A percentile compares a stretch with the other conserved stretches of the same genome.
These are phyloP conservation scores for Aspergillus egyptiacus DNA, from an alignment of 495 filamentous ascomycete genomes.

Conservation along the genomic window DNA sequence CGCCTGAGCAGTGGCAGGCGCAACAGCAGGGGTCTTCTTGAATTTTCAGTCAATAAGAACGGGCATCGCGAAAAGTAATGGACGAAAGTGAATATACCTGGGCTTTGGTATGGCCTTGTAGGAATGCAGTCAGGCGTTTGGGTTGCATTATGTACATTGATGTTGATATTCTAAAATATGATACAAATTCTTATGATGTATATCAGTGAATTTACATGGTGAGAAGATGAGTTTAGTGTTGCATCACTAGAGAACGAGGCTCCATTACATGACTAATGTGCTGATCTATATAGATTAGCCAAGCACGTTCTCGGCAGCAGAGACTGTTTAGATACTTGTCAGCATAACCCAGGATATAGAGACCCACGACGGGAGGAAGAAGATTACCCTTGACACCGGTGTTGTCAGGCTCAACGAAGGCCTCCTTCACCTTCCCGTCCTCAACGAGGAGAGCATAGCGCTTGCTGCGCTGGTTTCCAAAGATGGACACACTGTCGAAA, in stretches of 20 bases:
- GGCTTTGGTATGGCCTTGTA: constrained; percentile 9
- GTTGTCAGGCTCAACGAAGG: constrained; percentile 87
- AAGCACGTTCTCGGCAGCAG: constrained; percentile 68
- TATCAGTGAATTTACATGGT: constrained; percentile 7
- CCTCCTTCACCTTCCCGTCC: constrained; percentile 68
- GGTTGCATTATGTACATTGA: constrained; percentile 15
- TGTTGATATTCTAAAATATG: constrained; percentile 8
- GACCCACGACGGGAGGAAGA: neutral
- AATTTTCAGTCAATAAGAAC: neutral
- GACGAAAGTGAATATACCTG: constrained; percentile 12
- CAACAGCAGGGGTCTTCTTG: constrained; percentile 41
- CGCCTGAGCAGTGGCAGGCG: constrained; percentile 86
- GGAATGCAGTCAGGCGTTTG: constrained; percentile 18
- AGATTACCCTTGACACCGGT: constrained; percentile 70
- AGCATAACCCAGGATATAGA: neutral
- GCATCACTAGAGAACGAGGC: neutral
- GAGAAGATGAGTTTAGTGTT: neutral
- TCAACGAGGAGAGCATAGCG: constrained; percentile 78
- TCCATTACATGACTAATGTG: neutral
- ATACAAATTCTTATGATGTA: constrained; percentile 13
- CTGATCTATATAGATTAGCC: constrained; percentile 32
- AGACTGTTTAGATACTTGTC: constrained; percentile 44
- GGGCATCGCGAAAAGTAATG: neutral
- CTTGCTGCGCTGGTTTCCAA: constrained; percentile 81
- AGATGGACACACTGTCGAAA: constrained; percentile 78